Conservation (phyloP, 2,329 filamentous ascomycete species). For the Trichoderma cornu-damae region DNA sequence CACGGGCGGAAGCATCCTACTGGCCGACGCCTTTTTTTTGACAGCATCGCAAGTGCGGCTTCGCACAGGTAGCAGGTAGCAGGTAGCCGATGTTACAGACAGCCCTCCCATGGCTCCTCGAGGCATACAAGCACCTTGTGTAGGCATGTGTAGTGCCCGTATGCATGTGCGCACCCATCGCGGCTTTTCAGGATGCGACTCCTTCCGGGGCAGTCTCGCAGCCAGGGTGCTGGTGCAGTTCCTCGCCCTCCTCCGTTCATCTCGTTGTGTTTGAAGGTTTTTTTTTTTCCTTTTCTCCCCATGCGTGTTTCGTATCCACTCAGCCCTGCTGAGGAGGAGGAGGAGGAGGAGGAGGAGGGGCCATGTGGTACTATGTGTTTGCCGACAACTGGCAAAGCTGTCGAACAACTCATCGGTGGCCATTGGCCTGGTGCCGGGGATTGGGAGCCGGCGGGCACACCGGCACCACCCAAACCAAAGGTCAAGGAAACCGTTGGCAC, state of each 20-base stretch:
- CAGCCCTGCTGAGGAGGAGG: constrained; percentile 14
- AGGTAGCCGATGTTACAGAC: background rate
- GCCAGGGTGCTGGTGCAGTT: background rate
- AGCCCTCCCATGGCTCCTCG: constrained; percentile 4
- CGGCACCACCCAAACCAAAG: background rate
- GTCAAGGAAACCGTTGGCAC: too few species aligned
- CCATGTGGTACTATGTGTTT: constrained; percentile 17
- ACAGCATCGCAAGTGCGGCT: background rate
- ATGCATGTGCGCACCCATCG: constrained; percentile 6
- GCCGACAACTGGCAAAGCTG: constrained; percentile 11
- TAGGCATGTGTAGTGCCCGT: too few species aligned
- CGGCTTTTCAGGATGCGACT: background rate
- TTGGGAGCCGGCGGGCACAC: constrained; percentile 6
- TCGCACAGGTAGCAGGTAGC: background rate
- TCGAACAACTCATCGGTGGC: constrained; percentile 16
- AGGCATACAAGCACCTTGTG: background rate
- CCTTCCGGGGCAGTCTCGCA: constrained; percentile 5
- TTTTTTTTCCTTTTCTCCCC: background rate
- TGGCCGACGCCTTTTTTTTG: constrained; percentile 7
- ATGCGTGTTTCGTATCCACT: constrained; percentile 5
- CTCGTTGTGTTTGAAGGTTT: too few species aligned
- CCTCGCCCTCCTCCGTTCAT: background rate
- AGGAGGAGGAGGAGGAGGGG: too few species aligned
- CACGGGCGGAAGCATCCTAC: constrained; percentile 2
- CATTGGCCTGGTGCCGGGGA: constrained; percentile 7